Conservation (phyloP, 2,329 filamentous ascomycete species). For the Scortechinia acanthostroma region DNA sequence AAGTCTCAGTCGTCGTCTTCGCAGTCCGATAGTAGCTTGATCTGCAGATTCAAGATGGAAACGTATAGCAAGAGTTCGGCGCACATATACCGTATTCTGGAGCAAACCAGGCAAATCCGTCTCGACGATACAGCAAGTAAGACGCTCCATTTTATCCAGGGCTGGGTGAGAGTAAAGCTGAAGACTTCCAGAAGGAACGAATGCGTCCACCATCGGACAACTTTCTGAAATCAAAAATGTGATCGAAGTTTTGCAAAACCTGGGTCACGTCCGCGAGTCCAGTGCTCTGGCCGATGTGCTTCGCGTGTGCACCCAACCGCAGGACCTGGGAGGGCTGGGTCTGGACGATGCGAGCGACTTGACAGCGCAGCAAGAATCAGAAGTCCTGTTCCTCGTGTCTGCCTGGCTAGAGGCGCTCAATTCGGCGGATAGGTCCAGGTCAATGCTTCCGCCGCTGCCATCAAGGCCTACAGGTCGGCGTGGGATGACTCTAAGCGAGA, state of each 20-base stretch:
- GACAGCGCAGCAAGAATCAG: constrained; percentile 6
- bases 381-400: constrained; percentile 15
- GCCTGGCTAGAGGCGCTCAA: constrained; percentile 17
- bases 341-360: constrained; percentile 7
- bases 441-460: constrained; percentile 4
- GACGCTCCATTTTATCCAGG: too few species aligned
- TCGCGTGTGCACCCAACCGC: constrained; percentile 8
- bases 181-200: too few species aligned
- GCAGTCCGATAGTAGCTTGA: too few species aligned
- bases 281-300: constrained; percentile 11
- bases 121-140: too few species aligned
- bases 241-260: constrained; percentile 5
- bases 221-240: too few species aligned
- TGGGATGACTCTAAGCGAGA: constrained; percentile 31
- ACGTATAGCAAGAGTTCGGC: too few species aligned
- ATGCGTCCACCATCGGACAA: too few species aligned
- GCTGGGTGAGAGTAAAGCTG: too few species aligned
- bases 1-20: too few species aligned
- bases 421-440: constrained; percentile 11
- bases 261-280: constrained; percentile 8
- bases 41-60: too few species aligned
- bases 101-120: too few species aligned
- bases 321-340: constrained; percentile 16
- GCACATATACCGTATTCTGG: too few species aligned
- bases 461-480: constrained; percentile 9